phyloP scores from a whole-genome alignment of 2,329 filamentous ascomycete species.

The Ophiocordyceps camponoti-floridani region DNA sequence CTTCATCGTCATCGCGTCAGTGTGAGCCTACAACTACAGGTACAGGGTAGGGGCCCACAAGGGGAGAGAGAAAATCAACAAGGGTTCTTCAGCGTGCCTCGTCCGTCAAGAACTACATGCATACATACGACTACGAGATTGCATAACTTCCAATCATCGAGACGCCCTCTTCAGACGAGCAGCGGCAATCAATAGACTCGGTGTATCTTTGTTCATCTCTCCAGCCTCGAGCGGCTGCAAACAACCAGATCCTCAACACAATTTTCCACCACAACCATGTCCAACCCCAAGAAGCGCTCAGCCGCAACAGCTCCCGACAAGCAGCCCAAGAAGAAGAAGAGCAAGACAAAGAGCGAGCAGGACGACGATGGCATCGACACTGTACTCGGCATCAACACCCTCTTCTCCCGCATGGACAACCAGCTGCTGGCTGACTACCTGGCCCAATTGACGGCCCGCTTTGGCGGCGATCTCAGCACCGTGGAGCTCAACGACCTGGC shows the following conservation, averaged over 20 bases:
- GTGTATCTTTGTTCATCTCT: background rate
- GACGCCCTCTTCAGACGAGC: background rate
- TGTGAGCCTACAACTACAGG: no score
- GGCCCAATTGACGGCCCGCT: conserved; percentile 58
- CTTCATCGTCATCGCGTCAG: no score
- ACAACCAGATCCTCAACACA: background rate
- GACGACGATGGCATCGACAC: conserved; percentile 43
- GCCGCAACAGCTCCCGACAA: conserved; percentile 25
- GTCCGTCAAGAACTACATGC: background rate
- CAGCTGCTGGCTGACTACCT: conserved; percentile 73
- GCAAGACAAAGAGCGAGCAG: conserved; percentile 32
- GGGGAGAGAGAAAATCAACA: background rate
- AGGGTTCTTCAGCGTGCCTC: background rate
- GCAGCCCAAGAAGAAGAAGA: conserved; percentile 26
- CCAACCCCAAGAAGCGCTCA: conserved; percentile 35
- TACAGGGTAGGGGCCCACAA: background rate
- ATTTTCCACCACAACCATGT: conserved; percentile 10
- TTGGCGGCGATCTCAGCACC: conserved; percentile 62
- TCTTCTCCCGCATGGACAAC: conserved; percentile 68
- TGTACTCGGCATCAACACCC: conserved; percentile 59
- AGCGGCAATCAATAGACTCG: background rate
- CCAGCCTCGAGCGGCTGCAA: background rate
- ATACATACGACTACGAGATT: no score
- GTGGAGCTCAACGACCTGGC: conserved; percentile 74
- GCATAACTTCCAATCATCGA: no score